Conservation (phyloP, 805 yeast genomes). For the Candida succiphila region DNA sequence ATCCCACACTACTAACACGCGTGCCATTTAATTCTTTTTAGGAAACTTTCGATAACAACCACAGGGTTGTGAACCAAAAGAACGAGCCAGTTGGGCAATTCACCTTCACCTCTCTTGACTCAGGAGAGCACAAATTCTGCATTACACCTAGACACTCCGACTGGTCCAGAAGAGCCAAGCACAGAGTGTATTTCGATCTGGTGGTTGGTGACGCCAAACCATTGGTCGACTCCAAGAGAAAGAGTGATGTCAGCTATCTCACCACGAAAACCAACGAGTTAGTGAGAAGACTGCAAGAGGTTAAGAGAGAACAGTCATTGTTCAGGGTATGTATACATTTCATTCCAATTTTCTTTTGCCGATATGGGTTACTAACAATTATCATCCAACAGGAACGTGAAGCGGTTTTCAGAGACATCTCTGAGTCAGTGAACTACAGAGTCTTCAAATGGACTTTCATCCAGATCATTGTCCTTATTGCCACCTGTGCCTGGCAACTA, state of each 20-base stretch:
- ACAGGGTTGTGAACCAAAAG: slow-evolving; percentile 63
- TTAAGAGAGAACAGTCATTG: slow-evolving; percentile 54
- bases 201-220: slow-evolving; percentile 56
- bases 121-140: slow-evolving; percentile 76
- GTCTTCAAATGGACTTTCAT: slow-evolving; percentile 68
- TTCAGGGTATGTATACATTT: slow-evolving; percentile 30
- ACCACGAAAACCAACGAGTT: slow-evolving; percentile 48
- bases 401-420: slow-evolving; percentile 59
- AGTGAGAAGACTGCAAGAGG: slow-evolving; percentile 46
- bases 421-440: slow-evolving; percentile 59
- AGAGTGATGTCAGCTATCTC: slow-evolving; percentile 42
- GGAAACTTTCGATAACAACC: slow-evolving; percentile 70
- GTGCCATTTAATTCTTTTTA: slow-evolving; percentile 1
- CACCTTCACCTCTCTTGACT: slow-evolving; percentile 61
- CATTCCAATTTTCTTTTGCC: not conserved
- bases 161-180: slow-evolving; percentile 37
- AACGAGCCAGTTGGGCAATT: slow-evolving; percentile 58
- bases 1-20: no score
- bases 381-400: slow-evolving; percentile 40
- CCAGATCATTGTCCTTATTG: slow-evolving; percentile 53
- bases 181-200: slow-evolving; percentile 64
- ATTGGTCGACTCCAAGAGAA: slow-evolving; percentile 59
- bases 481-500: slow-evolving; percentile 67
- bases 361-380: not conserved
- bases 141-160: slow-evolving; percentile 41